A percentile compares a stretch with the other conserved stretches of the same genome.
Conservation (phyloP, 352 stramenopile genomes). For the Globisporangium canariense region DNA sequence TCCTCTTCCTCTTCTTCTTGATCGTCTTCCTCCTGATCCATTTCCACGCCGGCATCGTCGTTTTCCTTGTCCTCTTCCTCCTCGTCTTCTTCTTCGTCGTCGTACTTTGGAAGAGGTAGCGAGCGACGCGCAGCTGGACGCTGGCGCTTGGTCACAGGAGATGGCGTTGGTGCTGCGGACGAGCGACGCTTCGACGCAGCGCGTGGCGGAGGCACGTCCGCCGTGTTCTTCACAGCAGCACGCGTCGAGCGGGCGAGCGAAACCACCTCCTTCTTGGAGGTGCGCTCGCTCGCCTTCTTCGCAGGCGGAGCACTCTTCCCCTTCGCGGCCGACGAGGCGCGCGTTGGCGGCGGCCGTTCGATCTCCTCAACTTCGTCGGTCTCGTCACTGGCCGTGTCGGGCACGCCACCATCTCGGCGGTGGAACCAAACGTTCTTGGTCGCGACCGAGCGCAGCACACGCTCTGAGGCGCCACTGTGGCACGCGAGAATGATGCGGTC, state of each 20-base stretch:
- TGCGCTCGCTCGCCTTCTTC: constrained; percentile 10
- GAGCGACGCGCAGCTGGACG: constrained; percentile 11
- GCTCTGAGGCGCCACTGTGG: constrained; percentile 48
- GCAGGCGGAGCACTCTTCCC: not conserved
- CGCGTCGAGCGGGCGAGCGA: constrained; percentile 6
- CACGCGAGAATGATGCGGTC: constrained; percentile 67
- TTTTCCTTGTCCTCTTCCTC: constrained; percentile 6
- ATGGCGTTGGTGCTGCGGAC: not conserved
- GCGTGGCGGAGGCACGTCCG: not conserved
- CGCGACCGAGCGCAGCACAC: constrained; percentile 50
- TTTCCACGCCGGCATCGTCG: constrained; percentile 12
- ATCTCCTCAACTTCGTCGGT: constrained; percentile 8
- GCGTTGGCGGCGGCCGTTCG: not conserved
- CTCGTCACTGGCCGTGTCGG: constrained; percentile 5
- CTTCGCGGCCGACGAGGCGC: not conserved
- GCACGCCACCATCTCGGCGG: constrained; percentile 7
- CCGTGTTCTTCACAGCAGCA: constrained; percentile 1
- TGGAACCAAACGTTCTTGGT: constrained; percentile 69
- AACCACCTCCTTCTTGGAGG: constrained; percentile 6
- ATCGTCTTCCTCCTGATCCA: constrained; percentile 20
- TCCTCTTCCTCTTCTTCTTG: constrained; percentile 23
- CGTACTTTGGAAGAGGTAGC: constrained; percentile 14
- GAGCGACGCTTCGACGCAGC: constrained; percentile 16
- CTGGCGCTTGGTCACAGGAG: constrained; percentile 13
- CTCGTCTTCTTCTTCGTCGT: constrained; percentile 11